These are phyloP conservation scores for Picea sitchensis DNA, from an alignment of 75 land plant species.

Conservation along the genomic window DNA sequence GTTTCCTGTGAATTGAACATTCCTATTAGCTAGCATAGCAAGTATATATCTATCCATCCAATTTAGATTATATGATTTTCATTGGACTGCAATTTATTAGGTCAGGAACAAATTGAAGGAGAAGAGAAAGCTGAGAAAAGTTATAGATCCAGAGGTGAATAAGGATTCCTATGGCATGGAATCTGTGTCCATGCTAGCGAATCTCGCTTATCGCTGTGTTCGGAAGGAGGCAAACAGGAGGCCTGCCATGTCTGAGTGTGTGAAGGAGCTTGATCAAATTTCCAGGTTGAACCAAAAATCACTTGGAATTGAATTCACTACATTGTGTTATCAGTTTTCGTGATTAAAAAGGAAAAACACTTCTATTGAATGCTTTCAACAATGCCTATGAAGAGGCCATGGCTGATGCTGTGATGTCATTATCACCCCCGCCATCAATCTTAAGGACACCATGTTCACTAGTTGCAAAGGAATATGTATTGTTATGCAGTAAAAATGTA, in stretches of 20 bases:
- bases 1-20: no score
- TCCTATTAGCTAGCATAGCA: no score
- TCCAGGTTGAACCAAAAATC: conserved; percentile 32
- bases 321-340: conserved; percentile 9
- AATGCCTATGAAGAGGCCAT: no score
- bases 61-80: not conserved
- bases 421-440: no score
- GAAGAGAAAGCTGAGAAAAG: conserved; percentile 55
- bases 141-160: conserved; percentile 65
- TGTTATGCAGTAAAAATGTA: no score
- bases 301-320: conserved; percentile 5
- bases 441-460: no score
- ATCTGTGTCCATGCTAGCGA: conserved; percentile 56
- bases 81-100: conserved; percentile 20
- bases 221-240: conserved; percentile 53
- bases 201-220: conserved; percentile 72
- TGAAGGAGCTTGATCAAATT: conserved; percentile 61
- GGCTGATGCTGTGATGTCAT: no score
- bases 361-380: no score
- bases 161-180: conserved; percentile 60
- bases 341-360: no score
- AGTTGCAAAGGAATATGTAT: no score
- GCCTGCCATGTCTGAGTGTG: conserved; percentile 76
- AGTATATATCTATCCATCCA: no score
- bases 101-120: conserved; percentile 56